A percentile compares a stretch with the other conserved stretches of the same genome.
Conservation (phyloP, 202 grass and related monocot species). For the Miscanthus sacchariflorus region DNA sequence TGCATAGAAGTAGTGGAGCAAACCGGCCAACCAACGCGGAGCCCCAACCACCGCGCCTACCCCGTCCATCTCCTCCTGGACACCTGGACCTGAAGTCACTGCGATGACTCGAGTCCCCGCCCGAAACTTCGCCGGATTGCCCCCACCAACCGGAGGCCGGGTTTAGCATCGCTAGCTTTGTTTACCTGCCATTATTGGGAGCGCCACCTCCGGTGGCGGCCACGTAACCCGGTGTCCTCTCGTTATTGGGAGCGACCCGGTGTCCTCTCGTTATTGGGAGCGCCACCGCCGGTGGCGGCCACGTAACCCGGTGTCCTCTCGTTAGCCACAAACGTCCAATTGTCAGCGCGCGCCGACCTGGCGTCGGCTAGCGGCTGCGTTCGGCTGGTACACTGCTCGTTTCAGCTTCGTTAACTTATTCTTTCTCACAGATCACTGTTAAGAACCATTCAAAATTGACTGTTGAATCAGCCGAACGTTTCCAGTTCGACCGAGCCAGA, state of each 20-base stretch:
- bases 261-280: slow-evolving; percentile 7
- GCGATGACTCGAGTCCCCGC: not conserved
- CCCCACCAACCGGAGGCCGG: not conserved
- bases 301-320: not conserved
- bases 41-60: slow-evolving; percentile 8
- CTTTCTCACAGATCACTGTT: too few species aligned
- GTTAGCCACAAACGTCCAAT: slow-evolving; percentile 5
- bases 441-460: too few species aligned
- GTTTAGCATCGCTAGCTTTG: not conserved
- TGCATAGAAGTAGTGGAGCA: not conserved
- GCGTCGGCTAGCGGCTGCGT: not conserved
- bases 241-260: too few species aligned
- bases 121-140: not conserved
- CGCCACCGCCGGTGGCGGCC: not conserved
- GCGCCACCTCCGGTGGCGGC: not conserved
- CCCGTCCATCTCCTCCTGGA: not conserved
- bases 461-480: too few species aligned
- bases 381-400: too few species aligned
- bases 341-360: not conserved
- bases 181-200: slow-evolving; percentile 9
- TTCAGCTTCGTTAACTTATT: too few species aligned
- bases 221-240: not conserved
- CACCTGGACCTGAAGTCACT: not conserved
- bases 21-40: not conserved
- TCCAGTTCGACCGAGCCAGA: slow-evolving; percentile 13